phyloP scores from a whole-genome alignment of 2,329 filamentous ascomycete species.

The Metarhizium brunneum region DNA sequence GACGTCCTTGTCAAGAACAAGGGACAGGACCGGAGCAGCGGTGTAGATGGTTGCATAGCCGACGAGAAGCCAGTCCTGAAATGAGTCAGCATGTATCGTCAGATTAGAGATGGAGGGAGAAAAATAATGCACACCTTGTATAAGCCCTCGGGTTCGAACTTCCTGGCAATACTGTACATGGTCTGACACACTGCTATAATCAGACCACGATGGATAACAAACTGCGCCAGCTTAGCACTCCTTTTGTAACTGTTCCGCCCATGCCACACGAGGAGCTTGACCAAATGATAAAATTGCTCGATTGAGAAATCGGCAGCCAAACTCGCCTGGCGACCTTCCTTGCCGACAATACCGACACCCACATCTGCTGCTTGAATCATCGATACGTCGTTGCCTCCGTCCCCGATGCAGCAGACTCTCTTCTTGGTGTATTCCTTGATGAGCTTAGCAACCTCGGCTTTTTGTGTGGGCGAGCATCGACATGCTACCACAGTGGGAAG shows the following conservation, averaged over 20 bases:
- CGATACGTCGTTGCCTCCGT: constrained; percentile 95
- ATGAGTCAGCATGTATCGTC: constrained; percentile 11
- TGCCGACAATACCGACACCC: constrained; percentile 94
- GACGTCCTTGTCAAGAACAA: constrained; percentile 91
- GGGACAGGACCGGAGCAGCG: constrained; percentile 81
- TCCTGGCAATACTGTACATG: constrained; percentile 88
- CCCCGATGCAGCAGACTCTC: constrained; percentile 92
- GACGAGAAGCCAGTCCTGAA: constrained; percentile 83
- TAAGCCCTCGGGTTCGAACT: constrained; percentile 87
- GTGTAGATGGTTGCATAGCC: constrained; percentile 97
- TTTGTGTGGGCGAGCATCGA: constrained; percentile 92
- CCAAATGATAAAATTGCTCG: constrained; percentile 87
- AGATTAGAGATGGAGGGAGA: neutral
- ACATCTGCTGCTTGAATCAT: constrained; percentile 99
- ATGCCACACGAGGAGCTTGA: constrained; percentile 98
- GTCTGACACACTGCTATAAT: constrained; percentile 96
- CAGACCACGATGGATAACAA: constrained; percentile 93
- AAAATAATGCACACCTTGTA: constrained; percentile 51
- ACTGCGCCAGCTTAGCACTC: constrained; percentile 89
- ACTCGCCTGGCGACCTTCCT: constrained; percentile 91
- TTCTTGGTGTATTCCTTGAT: constrained; percentile 91
- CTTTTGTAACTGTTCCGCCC: constrained; percentile 96
- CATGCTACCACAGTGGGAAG: constrained; percentile 92
- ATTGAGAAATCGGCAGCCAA: constrained; percentile 96
- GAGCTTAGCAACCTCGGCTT: constrained; percentile 83